Conservation (phyloP, 2,329 filamentous ascomycete genomes). For the Fusarium bactridioides region DNA sequence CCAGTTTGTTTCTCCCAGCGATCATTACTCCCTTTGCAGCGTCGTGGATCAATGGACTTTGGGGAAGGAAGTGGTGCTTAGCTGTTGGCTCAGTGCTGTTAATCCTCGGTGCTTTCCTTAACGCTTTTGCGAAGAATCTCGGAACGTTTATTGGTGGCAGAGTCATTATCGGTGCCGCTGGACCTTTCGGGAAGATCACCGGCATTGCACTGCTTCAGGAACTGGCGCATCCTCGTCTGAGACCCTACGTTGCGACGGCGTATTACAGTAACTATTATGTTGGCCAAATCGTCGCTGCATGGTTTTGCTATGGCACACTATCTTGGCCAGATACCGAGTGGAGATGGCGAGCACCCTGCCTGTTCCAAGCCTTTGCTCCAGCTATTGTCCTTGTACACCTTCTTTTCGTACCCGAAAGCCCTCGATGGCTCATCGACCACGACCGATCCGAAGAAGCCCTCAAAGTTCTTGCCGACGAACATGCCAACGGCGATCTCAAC, state of each 20-base stretch:
- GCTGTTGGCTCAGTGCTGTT: slow-evolving; percentile 5
- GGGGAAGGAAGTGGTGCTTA: slow-evolving; percentile 27
- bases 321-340: slow-evolving; percentile 14
- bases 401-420: slow-evolving; percentile 51
- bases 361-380: slow-evolving; percentile 27
- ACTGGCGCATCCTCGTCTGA: slow-evolving; percentile 21
- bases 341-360: slow-evolving; percentile 26
- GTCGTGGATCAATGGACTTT: slow-evolving; percentile 16
- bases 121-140: slow-evolving; percentile 19
- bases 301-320: slow-evolving; percentile 19
- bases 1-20: slow-evolving; percentile 23
- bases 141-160: slow-evolving; percentile 14
- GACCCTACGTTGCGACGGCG: slow-evolving; percentile 17
- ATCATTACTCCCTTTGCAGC: slow-evolving; percentile 25
- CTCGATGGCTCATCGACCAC: slow-evolving; percentile 48
- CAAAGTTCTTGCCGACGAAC: slow-evolving; percentile 67
- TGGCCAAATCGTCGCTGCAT: slow-evolving; percentile 20
- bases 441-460: slow-evolving; percentile 48
- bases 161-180: slow-evolving; percentile 21
- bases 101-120: slow-evolving; percentile 17
- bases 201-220: slow-evolving; percentile 25
- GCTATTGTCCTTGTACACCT: slow-evolving; percentile 20
- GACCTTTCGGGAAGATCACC: slow-evolving; percentile 17
- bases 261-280: slow-evolving; percentile 30
- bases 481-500: slow-evolving; percentile 65